A percentile compares a stretch with the other conserved stretches of the same genome.
phyloP scores from a whole-genome alignment of 2,329 filamentous ascomycete genomes.

The Geosmithia flava region DNA sequence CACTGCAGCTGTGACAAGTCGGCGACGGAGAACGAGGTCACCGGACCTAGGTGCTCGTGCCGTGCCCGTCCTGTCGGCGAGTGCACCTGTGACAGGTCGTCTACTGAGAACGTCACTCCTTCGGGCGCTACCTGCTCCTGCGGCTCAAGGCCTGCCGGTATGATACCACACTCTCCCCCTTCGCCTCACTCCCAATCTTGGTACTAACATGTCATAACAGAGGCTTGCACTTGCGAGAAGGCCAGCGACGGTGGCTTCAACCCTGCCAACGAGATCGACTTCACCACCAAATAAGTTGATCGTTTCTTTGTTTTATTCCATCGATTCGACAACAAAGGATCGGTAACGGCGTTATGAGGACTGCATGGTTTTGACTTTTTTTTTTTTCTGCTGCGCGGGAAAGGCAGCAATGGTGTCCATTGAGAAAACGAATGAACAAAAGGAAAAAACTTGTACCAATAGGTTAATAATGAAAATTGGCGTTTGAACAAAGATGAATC shows the following conservation, averaged over 20 bases:
- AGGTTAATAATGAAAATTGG: no score
- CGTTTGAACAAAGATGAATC: no score
- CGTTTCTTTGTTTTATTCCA: neutral
- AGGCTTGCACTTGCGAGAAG: slow-evolving; percentile 75
- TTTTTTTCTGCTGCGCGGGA: no score
- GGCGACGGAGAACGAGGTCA: slow-evolving; percentile 57
- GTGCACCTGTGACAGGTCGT: slow-evolving; percentile 69
- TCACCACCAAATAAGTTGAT: slow-evolving; percentile 54
- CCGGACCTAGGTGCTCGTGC: slow-evolving; percentile 72
- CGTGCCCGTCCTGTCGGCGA: slow-evolving; percentile 65
- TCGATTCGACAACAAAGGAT: neutral
- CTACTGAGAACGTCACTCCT: slow-evolving; percentile 53
- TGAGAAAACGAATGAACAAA: no score
- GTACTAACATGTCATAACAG: slow-evolving; percentile 20
- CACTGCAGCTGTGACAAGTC: slow-evolving; percentile 79
- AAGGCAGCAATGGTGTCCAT: no score
- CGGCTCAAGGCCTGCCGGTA: slow-evolving; percentile 61
- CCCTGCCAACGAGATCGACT: slow-evolving; percentile 66
- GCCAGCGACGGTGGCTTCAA: slow-evolving; percentile 48
- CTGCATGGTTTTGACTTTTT: no score
- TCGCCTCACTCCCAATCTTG: neutral
- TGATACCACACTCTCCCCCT: slow-evolving; percentile 14
- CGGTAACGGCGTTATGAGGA: neutral
- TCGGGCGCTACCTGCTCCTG: slow-evolving; percentile 59
- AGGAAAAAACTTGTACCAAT: no score